Conservation (phyloP, 2,329 filamentous ascomycete genomes). For the Calonectria pteridis region DNA sequence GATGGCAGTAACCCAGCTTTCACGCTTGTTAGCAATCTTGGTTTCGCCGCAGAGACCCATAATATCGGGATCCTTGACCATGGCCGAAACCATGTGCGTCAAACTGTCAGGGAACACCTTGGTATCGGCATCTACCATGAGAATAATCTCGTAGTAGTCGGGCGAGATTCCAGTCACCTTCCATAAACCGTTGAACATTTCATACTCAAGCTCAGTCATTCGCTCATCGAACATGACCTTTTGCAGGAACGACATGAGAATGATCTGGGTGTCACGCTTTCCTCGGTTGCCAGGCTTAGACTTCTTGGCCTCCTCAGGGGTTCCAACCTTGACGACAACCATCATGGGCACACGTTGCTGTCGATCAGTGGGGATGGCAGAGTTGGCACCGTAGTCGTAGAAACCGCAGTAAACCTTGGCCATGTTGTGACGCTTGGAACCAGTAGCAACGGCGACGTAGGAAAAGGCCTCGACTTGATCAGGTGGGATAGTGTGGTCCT, state of each 20-base stretch:
- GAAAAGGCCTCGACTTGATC: conserved; percentile 92
- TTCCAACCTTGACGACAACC: conserved; percentile 94
- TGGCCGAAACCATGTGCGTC: conserved; percentile 98
- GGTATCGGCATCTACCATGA: conserved; percentile 99
- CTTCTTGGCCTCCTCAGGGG: conserved; percentile 83
- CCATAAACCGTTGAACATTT: conserved; percentile 99
- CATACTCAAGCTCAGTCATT: conserved; percentile 99
- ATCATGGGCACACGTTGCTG: conserved; percentile 99
- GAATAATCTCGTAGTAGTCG: conserved; percentile 96
- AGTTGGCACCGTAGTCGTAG: conserved; percentile 92
- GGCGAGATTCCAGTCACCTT: conserved; percentile 98
- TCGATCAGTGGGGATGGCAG: conserved; percentile 83
- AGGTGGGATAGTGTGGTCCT: conserved; percentile 82
- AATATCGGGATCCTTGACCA: conserved; percentile 99
- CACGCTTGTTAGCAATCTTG: conserved; percentile 98
- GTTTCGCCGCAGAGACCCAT: conserved; percentile 99
- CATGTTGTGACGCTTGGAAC: conserved; percentile 99
- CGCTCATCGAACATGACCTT: conserved; percentile 99
- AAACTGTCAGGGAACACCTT: conserved; percentile 99
- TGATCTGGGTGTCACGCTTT: conserved; percentile 99
- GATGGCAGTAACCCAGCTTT: conserved; percentile 96
- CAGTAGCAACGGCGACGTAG: conserved; percentile 95
- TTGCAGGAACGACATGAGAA: conserved; percentile 98
- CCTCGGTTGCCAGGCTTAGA: conserved; percentile 96
- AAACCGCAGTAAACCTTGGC: conserved; percentile 98